phyloP scores from a whole-genome alignment of 495 filamentous ascomycete genomes.

The Alectoria sarmentosa region DNA sequence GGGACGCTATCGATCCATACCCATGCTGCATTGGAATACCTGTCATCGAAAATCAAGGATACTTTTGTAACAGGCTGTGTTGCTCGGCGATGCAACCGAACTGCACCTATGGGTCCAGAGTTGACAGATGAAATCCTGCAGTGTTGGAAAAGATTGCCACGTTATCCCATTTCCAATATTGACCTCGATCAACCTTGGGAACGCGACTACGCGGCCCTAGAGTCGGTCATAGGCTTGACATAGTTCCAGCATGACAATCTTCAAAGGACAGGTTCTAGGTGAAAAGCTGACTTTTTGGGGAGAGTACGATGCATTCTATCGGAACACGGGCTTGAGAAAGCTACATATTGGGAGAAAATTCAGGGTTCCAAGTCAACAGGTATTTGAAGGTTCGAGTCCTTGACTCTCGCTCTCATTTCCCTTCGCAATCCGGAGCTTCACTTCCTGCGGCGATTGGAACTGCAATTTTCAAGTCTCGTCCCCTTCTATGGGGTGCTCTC shows the following conservation, averaged over 20 bases:
- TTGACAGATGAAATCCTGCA: neutral
- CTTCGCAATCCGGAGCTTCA: too few species aligned
- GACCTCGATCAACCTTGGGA: neutral
- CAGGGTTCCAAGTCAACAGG: too few species aligned
- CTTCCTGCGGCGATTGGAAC: too few species aligned
- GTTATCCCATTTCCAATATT: neutral
- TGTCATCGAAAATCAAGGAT: neutral
- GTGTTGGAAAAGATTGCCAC: neutral
- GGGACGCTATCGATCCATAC: neutral
- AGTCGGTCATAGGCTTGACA: neutral
- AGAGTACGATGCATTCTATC: too few species aligned
- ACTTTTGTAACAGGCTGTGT: neutral
- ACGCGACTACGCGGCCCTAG: neutral
- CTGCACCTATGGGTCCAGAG: neutral
- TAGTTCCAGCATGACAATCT: neutral
- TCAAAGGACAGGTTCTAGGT: neutral
- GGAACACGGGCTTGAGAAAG: too few species aligned
- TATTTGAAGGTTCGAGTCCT: too few species aligned
- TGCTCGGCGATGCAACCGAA: neutral
- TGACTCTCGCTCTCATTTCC: too few species aligned
- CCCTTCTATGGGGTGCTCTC: too few species aligned
- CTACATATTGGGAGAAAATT: too few species aligned
- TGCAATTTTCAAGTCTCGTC: too few species aligned
- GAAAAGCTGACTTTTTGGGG: neutral
- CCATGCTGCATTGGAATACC: neutral